These are phyloP conservation scores for Fraxinus paxiana DNA, from an alignment of 305 asterid genomes.

Conservation along the genomic window DNA sequence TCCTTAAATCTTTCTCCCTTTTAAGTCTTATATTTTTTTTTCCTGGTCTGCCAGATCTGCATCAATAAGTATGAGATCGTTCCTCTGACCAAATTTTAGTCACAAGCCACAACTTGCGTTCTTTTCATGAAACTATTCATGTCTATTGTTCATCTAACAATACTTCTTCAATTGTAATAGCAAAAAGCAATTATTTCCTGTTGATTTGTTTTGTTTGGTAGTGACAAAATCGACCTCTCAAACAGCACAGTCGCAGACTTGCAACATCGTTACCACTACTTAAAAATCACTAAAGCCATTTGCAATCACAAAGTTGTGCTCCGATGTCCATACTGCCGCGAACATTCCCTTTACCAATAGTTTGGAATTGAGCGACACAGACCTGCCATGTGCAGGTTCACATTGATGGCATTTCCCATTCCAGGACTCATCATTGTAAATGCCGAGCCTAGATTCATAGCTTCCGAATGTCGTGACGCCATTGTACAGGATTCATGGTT, in stretches of 20 bases:
- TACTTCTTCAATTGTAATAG: background rate
- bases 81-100: background rate
- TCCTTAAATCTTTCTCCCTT: background rate
- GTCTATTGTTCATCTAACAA: background rate
- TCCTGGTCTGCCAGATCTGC: background rate
- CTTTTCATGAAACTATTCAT: background rate
- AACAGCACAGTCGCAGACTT: background rate
- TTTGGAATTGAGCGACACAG: background rate
- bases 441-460: background rate
- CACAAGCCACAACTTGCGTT: background rate
- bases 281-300: background rate
- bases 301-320: background rate
- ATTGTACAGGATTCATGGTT: background rate
- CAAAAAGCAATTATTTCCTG: background rate
- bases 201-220: background rate
- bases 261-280: background rate
- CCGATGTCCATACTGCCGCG: background rate
- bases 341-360: background rate
- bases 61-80: background rate
- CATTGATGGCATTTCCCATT: background rate
- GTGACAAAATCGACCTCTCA: background rate
- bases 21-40: background rate
- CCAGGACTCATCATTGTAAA: background rate
- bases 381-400: background rate
- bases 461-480: background rate